Conservation (phyloP, 2,329 filamentous ascomycete genomes). For the Nothomitra cinnamomea region DNA sequence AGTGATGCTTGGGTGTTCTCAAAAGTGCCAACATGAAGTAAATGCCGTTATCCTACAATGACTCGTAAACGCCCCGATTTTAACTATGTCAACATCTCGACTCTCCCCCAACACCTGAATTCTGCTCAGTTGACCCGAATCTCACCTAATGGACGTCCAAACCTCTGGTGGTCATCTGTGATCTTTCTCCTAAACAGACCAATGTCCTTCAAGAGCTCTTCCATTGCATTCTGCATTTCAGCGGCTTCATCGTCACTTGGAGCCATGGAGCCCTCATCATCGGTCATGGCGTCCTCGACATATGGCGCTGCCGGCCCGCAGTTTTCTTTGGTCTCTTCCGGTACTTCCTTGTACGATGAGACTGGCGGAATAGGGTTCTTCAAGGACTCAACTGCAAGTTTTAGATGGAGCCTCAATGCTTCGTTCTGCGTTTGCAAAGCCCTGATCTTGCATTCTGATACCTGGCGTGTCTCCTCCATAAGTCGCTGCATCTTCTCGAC, state of each 20-base stretch:
- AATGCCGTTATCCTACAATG: too few relatives aligned
- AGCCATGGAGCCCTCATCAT: constrained; percentile 18
- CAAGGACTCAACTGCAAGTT: constrained; percentile 66
- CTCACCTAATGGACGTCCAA: constrained; percentile 32
- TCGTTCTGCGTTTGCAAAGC: constrained; percentile 83
- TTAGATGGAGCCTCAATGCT: constrained; percentile 70
- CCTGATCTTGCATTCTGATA: constrained; percentile 86
- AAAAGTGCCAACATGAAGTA: too few relatives aligned
- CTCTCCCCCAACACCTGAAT: too few relatives aligned
- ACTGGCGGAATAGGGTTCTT: constrained; percentile 70
- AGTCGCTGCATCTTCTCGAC: constrained; percentile 81
- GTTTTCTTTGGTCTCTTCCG: constrained; percentile 11
- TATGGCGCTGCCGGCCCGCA: constrained; percentile 10
- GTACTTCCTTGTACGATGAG: neutral
- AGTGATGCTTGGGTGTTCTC: too few relatives aligned
- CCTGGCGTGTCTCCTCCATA: constrained; percentile 86
- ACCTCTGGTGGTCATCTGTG: constrained; percentile 60
- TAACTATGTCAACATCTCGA: too few relatives aligned
- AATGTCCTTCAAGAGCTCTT: constrained; percentile 65
- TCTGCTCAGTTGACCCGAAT: constrained; percentile 21
- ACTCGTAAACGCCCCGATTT: too few relatives aligned
- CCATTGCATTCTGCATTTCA: constrained; percentile 70
- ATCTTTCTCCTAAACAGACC: constrained; percentile 72
- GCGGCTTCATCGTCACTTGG: constrained; percentile 27
- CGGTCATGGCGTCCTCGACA: constrained; percentile 19